Evolutionary conservation across 2,329 filamentous ascomycete genomes (phyloP).

Genomic region (Hymenoscyphus fraxineus): DNA sequence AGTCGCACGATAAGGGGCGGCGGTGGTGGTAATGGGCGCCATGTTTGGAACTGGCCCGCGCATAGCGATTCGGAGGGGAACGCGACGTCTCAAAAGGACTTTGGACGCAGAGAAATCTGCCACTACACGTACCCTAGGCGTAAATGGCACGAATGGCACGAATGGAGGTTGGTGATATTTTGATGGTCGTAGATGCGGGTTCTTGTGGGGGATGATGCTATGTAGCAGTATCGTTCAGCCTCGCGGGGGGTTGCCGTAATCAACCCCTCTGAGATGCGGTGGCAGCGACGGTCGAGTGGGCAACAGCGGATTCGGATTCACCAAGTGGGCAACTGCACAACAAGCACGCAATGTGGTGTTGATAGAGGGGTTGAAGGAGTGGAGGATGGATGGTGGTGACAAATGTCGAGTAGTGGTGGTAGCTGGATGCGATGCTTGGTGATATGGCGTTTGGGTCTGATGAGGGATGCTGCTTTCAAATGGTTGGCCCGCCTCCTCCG

Average conservation of each 20-base stretch:
- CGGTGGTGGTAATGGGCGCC: constrained; percentile 23
- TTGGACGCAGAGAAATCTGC: background rate
- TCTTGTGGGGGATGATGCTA: constrained; percentile 1
- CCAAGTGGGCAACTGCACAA: background rate
- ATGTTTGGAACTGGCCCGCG: constrained; percentile 27
- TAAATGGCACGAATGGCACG: constrained; percentile 1
- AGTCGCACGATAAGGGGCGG: constrained; percentile 26
- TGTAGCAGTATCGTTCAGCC: background rate
- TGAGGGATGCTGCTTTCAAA: constrained; percentile 1
- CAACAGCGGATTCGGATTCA: background rate
- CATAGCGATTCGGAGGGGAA: constrained; percentile 20
- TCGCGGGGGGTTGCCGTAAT: background rate
- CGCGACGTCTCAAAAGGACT: background rate
- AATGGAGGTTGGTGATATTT: constrained; percentile 2
- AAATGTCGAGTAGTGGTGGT: background rate
- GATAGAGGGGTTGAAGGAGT: background rate
- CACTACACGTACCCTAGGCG: background rate
- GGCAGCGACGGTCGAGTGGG: background rate
- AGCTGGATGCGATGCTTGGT: background rate
- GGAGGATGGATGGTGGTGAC: background rate
- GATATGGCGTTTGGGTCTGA: background rate
- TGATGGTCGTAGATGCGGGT: background rate
- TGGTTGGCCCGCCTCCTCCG: background rate
- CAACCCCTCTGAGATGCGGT: background rate
- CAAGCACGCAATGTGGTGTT: background rate